Conservation (phyloP, 805 yeast species). For the Nakazawaea ernobii region DNA sequence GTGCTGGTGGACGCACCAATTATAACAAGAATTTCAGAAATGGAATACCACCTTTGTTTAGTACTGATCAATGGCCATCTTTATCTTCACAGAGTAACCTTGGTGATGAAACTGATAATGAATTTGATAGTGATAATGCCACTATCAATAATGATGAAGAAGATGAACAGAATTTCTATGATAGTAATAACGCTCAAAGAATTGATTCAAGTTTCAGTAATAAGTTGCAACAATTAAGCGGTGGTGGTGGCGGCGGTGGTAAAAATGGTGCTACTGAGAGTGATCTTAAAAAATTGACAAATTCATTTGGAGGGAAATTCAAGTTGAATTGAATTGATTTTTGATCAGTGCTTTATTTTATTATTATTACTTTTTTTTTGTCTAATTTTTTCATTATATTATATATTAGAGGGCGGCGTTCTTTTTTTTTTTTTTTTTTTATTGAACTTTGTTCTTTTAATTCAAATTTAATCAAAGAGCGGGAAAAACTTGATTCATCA, state of each 20-base stretch:
- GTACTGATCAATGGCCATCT: constrained; percentile 15
- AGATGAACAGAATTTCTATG: neutral
- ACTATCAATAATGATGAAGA: constrained; percentile 8
- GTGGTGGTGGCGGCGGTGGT: constrained; percentile 11
- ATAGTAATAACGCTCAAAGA: neutral
- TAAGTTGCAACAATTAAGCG: constrained; percentile 19
- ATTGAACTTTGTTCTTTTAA: too few species aligned
- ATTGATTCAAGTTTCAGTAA: constrained; percentile 25
- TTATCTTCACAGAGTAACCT: constrained; percentile 1
- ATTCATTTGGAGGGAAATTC: constrained; percentile 33
- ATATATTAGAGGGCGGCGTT: too few species aligned
- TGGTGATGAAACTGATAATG: constrained; percentile 3
- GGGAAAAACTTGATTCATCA: too few species aligned
- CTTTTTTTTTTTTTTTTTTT: too few species aligned
- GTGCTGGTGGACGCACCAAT: too few species aligned
- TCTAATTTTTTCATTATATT: too few species aligned
- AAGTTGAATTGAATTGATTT: constrained; percentile 8
- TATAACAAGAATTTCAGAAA: neutral
- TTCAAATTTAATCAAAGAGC: too few species aligned
- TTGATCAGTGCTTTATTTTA: neutral
- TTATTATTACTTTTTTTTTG: too few species aligned
- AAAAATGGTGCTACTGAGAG: constrained; percentile 22
- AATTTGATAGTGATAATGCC: neutral
- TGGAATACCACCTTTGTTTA: constrained; percentile 17
- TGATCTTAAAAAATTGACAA: constrained; percentile 31